Evolutionary conservation across 129 eudicot species (phyloP).

Genomic region (Centella asiatica): DNA sequence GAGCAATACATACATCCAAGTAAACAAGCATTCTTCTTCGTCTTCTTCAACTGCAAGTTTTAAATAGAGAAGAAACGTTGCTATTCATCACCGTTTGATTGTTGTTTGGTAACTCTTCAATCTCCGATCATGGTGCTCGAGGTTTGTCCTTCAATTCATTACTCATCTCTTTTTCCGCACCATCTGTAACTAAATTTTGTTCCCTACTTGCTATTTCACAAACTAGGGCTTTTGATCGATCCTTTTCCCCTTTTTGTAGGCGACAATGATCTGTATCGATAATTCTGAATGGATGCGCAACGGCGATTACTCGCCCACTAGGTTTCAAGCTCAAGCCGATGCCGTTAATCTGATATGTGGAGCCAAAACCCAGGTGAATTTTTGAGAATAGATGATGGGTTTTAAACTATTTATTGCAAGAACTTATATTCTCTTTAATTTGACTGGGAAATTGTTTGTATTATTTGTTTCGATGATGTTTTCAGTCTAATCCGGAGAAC

Average conservation of each 20-base stretch:
- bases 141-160: not conserved
- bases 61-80: too few species aligned
- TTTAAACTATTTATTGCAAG: too few species aligned
- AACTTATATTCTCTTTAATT: too few species aligned
- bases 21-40: too few species aligned
- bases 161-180: not conserved
- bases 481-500: constrained; percentile 96
- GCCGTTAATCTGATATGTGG: constrained; percentile 94
- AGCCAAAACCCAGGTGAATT: constrained; percentile 76
- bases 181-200: too few species aligned
- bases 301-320: constrained; percentile 75
- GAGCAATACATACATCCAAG: too few species aligned
- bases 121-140: not conserved
- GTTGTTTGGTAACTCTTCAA: not conserved
- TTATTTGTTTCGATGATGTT: constrained; percentile 10
- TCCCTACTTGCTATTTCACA: not conserved
- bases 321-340: constrained; percentile 90
- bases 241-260: not conserved
- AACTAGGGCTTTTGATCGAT: not conserved
- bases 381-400: too few species aligned
- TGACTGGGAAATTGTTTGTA: constrained; percentile 12
- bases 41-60: too few species aligned
- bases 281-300: constrained; percentile 27
- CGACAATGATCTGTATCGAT: too few species aligned
- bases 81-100: not conserved